A percentile compares a stretch with the other conserved stretches of the same genome.
phyloP scores from a whole-genome alignment of 192 early-diverging fungal species.

The Coemansia sp. region DNA sequence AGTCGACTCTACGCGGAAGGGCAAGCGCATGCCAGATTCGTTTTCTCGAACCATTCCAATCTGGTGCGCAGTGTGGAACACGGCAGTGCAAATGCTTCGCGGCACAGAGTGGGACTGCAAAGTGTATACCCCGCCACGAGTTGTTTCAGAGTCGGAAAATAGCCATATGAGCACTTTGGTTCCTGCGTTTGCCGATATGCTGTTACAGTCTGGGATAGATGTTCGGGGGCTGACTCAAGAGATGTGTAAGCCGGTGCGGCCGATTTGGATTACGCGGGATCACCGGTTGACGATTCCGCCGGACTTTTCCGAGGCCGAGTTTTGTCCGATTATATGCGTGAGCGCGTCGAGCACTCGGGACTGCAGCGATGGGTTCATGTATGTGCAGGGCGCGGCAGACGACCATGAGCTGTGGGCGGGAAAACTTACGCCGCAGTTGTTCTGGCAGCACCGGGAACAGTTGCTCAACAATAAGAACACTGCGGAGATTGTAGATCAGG shows the following conservation, averaged over 20 bases:
- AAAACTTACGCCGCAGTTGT: conserved; percentile 63
- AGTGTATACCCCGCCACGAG: conserved; percentile 63
- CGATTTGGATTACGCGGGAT: conserved; percentile 80
- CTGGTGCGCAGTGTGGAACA: conserved; percentile 82
- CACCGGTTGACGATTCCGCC: conserved; percentile 44
- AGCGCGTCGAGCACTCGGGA: conserved; percentile 69
- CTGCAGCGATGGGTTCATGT: conserved; percentile 58
- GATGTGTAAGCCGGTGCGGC: conserved; percentile 69
- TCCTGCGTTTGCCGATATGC: conserved; percentile 56
- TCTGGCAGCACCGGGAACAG: conserved; percentile 59
- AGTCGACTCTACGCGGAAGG: conserved; percentile 84
- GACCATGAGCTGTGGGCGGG: conserved; percentile 85
- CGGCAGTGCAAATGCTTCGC: conserved; percentile 33
- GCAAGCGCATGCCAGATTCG: conserved; percentile 82
- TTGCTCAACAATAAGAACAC: neutral
- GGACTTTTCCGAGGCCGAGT: conserved; percentile 54
- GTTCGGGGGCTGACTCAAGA: conserved; percentile 17
- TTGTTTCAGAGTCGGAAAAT: conserved; percentile 71
- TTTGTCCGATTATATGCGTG: conserved; percentile 76
- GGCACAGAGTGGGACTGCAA: conserved; percentile 55
- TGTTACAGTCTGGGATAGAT: conserved; percentile 58
- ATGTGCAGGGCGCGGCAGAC: conserved; percentile 89
- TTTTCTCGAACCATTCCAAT: conserved; percentile 86
- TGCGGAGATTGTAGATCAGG: neutral
- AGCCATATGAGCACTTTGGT: conserved; percentile 64